These are phyloP conservation scores for Porcisia deanei DNA, from an alignment of 208 protist species.

Conservation along the genomic window DNA sequence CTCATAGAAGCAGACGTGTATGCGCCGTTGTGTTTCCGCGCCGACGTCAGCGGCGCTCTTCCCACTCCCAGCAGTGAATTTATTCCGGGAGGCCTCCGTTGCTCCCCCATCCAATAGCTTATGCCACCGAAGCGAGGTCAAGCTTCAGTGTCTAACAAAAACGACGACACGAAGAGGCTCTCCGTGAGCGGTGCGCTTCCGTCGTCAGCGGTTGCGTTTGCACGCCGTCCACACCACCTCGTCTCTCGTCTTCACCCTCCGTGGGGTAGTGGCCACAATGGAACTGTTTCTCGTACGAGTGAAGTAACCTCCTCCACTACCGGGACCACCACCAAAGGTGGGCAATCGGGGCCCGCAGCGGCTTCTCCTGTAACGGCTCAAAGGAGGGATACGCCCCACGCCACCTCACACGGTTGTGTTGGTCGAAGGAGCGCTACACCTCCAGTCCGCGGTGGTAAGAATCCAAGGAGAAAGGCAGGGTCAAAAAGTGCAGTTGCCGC, in stretches of 20 bases:
- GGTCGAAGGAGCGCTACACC: neutral
- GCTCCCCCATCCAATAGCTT: neutral
- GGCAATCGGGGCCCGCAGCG: neutral
- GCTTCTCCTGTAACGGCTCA: neutral
- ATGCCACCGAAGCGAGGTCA: conserved; percentile 30
- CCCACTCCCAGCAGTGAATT: too few relatives aligned
- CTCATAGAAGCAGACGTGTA: too few relatives aligned
- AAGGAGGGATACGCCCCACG: neutral
- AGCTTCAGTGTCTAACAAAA: neutral
- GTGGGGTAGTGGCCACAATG: conserved; percentile 7
- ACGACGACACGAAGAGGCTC: conserved; percentile 24
- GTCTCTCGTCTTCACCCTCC: conserved; percentile 24
- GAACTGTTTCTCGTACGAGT: neutral
- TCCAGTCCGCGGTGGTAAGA: neutral
- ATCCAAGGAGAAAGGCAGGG: neutral
- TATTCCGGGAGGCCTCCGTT: neutral
- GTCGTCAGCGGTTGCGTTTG: neutral
- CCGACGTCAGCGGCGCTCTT: too few relatives aligned
- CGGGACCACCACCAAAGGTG: neutral
- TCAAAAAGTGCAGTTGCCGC: neutral
- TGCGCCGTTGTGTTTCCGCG: too few relatives aligned
- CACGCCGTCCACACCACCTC: conserved; percentile 25
- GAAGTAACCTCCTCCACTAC: neutral
- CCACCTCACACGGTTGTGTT: neutral
- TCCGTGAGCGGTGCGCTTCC: neutral